Evolutionary conservation across 805 yeast genomes (phyloP), one percentile per base, ranked within the genome.

Genomic region (Middelhovenomyces tepae): DNA sequence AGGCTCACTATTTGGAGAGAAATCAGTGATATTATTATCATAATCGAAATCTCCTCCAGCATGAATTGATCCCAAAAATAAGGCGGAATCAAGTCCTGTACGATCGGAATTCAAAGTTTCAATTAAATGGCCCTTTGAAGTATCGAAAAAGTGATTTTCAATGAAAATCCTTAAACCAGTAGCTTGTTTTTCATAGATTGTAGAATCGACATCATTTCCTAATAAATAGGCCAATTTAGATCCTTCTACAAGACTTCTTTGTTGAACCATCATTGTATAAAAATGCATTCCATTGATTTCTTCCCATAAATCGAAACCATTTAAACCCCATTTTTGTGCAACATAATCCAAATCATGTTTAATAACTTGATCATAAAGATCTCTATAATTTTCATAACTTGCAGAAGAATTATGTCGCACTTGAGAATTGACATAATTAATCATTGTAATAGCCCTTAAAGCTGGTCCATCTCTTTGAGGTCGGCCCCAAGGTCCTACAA

Each of bases 381-480:
- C 61, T n/a, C 26, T 31, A 22, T 56, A 45, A 13, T 54, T 54
- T 10, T 54, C 48, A 2, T 44, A 36, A 19, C 55, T 45, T 2
- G 37, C 42, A 16, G 20, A 16, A 20, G 5, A 6, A 16, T 26
- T 26, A 16, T 14, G 17, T 13, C 17, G 15, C 13, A 26, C 29
- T 38, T 76, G 54, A 2, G 67, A 45, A 15, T 60, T 56, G 38
- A 82, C 45, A 50, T 73, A 82, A 40, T 69, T 69, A 23, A 71
- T 54, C 15, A 78, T 65, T 1, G 94, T 69, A 36, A 78, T 67
- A 7, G 76, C 67, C 46, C 96, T 67, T 37, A 89, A 64, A 1
- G 93, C 87, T 1, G 97, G 95, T 0, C 97, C 97, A 54, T 89
- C 97, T 39, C 85, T 70, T 57, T 89, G 97, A 1, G 97, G 97